Percentiles rank a stretch among this genome's conserved stretches.
These are phyloP conservation scores for Linnemannia hyalina DNA, from an alignment of 192 early-diverging fungal genomes.

Conservation along the genomic window DNA sequence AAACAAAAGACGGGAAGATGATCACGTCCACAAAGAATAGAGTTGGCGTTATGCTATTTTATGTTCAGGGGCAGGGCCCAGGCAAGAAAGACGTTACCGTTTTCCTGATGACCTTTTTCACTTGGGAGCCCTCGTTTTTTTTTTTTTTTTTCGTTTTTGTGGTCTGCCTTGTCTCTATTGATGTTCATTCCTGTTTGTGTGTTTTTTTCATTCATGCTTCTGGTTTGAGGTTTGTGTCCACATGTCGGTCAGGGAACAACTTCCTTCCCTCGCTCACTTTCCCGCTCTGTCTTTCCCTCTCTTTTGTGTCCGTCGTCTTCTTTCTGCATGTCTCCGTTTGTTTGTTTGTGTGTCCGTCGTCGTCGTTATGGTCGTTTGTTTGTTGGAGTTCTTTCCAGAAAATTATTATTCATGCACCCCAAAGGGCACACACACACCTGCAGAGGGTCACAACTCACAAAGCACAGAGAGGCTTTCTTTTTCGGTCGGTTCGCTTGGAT, in stretches of 20 bases:
- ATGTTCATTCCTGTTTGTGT: neutral
- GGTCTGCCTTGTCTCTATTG: neutral
- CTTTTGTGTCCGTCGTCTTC: neutral
- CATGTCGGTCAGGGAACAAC: too few species aligned
- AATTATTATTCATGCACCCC: neutral
- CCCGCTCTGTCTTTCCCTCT: neutral
- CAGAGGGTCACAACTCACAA: neutral
- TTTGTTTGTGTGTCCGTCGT: neutral
- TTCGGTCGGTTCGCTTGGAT: too few species aligned
- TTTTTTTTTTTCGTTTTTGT: neutral
- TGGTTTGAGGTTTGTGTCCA: too few species aligned
- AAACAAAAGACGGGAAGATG: neutral
- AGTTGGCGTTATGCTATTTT: neutral
- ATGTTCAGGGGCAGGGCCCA: slow-evolving; percentile 1
- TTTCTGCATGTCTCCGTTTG: neutral
- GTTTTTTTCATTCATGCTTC: neutral
- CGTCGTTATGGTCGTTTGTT: neutral
- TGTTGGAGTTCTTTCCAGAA: neutral
- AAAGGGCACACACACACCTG: neutral
- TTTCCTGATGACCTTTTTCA: neutral
- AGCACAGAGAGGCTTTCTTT: neutral
- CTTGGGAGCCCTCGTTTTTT: slow-evolving; percentile 6
- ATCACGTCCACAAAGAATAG: neutral
- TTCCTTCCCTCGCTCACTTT: neutral
- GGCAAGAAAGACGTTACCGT: neutral